These are phyloP conservation scores for Hirschfeldia incana DNA, from an alignment of 345 rosid genomes.

Conservation along the genomic window DNA sequence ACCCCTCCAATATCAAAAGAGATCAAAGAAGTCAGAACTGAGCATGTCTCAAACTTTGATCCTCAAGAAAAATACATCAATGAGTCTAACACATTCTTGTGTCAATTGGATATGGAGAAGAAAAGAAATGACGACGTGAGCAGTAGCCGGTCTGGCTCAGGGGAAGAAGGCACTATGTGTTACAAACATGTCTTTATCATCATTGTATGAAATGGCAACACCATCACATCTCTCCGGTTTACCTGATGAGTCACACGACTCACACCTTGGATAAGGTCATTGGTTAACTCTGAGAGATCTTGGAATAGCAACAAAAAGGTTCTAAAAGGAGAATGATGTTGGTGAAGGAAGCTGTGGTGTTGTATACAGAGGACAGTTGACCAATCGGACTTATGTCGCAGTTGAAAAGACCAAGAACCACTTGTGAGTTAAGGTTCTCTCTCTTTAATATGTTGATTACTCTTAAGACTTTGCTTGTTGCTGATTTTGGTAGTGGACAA, in stretches of 20 bases:
- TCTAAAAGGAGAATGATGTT: slow-evolving; percentile 50
- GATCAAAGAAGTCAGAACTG: slow-evolving; percentile 88
- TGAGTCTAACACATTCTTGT: slow-evolving; percentile 72
- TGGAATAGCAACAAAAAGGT: slow-evolving; percentile 67
- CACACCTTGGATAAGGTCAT: slow-evolving; percentile 97
- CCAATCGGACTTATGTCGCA: slow-evolving; percentile 78
- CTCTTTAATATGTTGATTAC: neutral
- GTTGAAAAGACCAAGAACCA: slow-evolving; percentile 88
- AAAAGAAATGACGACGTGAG: slow-evolving; percentile 55
- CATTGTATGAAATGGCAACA: slow-evolving; percentile 55
- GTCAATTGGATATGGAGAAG: slow-evolving; percentile 70
- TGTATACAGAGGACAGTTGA: slow-evolving; percentile 71
- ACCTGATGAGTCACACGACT: slow-evolving; percentile 46
- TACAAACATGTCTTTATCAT: slow-evolving; percentile 64
- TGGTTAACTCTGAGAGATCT: slow-evolving; percentile 96
- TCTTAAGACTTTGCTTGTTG: slow-evolving; percentile 8
- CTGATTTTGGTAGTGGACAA: slow-evolving; percentile 61
- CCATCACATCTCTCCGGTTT: slow-evolving; percentile 81
- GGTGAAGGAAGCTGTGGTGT: slow-evolving; percentile 88
- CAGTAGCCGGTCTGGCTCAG: slow-evolving; percentile 71
- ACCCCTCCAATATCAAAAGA: slow-evolving; percentile 90
- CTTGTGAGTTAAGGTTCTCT: slow-evolving; percentile 51
- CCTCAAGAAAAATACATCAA: slow-evolving; percentile 49
- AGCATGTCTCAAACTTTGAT: slow-evolving; percentile 63
- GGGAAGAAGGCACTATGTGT: slow-evolving; percentile 63